Base-by-base conservation (phyloP, 768 basidiomycete genomes). In the Coprinopsis cinerea region DNA sequence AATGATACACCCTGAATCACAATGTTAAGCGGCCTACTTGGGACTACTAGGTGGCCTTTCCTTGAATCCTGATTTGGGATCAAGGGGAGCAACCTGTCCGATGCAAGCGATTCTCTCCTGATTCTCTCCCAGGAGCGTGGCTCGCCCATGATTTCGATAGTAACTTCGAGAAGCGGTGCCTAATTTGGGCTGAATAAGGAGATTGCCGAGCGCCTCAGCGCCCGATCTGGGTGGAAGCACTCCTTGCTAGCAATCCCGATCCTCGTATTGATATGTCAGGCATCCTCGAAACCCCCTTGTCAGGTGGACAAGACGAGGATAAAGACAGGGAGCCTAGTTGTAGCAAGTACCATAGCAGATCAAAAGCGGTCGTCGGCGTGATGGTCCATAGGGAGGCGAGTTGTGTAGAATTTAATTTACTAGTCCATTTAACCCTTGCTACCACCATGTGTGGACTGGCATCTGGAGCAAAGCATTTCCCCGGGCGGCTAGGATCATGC, bases 21-120 rank as follows among this genome's bases (percentile, higher is more conserved):
- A n/a, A n/a, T n/a, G n/a, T n/a, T n/a, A n/a, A n/a, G n/a, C n/a
- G n/a, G n/a, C n/a, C n/a, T n/a, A n/a, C n/a, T n/a, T n/a, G n/a
- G n/a, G n/a, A n/a, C n/a, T n/a, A n/a, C n/a, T n/a, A n/a, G n/a
- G n/a, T n/a, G n/a, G n/a, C n/a, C n/a, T n/a, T n/a, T n/a, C n/a
- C n/a, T n/a, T n/a, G n/a, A n/a, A n/a, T n/a, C n/a, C n/a, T n/a
- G n/a, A n/a, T n/a, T n/a, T n/a, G n/a, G n/a, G n/a, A 20, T 9
- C 64, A 55, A n/a, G 68, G 67, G 6, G 62, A 64, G 30, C 59
- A 61, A 51, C 64, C 59, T 52, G 61, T 67, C 51, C 68, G 71
- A 56, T 78, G 78, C 54, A 70, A 78, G 55, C 76, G 71, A 32
- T 72, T 67, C 53, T 58, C 59, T 59, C 70, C 77, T 75, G 71